These are phyloP conservation scores for Entomortierella parvispora DNA, from an alignment of 192 early-diverging fungal genomes.

Conservation along the genomic window DNA sequence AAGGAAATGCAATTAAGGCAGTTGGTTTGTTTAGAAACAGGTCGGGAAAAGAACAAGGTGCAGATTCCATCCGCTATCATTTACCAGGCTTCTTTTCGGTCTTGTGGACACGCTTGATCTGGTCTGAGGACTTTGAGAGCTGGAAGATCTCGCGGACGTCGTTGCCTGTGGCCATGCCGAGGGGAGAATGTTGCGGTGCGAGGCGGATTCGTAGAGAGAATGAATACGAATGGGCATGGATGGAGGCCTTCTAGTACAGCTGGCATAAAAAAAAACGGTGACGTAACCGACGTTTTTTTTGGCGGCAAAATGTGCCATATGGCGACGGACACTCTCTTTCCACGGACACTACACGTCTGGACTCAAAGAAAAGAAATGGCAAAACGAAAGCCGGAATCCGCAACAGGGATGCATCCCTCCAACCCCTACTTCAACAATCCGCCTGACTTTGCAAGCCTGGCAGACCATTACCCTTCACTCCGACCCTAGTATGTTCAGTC, in stretches of 20 bases:
- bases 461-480: conserved; percentile 57
- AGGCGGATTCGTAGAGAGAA: no score
- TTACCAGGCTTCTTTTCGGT: conserved; percentile 64
- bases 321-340: no score
- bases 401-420: conserved; percentile 64
- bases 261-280: no score
- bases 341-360: neutral
- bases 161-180: conserved; percentile 53
- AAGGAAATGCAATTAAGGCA: conserved; percentile 1
- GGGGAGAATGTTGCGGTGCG: neutral
- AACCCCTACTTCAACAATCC: conserved; percentile 64
- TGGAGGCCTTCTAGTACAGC: no score
- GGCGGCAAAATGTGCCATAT: no score
- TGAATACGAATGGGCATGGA: no score
- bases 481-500: conserved; percentile 56
- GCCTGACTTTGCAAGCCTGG: conserved; percentile 66
- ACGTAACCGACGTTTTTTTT: no score
- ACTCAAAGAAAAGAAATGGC: conserved; percentile 15
- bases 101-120: conserved; percentile 33
- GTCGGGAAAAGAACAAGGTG: no score
- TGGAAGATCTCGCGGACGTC: conserved; percentile 74
- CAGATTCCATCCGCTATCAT: neutral
- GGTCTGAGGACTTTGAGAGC: conserved; percentile 52
- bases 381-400: conserved; percentile 24
- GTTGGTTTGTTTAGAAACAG: neutral